Base-by-base conservation (phyloP, 768 basidiomycete genomes). In the Lactarius hengduanensis region DNA sequence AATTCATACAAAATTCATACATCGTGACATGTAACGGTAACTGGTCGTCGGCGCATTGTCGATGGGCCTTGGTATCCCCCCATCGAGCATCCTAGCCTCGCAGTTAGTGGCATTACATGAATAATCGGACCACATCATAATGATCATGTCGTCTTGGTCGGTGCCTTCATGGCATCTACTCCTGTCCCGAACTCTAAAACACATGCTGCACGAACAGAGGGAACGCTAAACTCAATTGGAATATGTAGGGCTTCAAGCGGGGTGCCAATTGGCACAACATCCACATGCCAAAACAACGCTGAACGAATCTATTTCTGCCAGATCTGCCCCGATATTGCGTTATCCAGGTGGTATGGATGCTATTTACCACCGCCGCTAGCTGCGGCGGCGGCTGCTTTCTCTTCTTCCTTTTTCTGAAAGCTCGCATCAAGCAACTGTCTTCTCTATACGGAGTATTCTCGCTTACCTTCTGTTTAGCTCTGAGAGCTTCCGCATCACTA, bases 401-500 rank as follows among this genome's bases (percentile, higher is more conserved):
- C 73, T 67, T 74, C 75, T 58, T 75, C 76, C 58, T 75, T 76
- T 71, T 75, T 77, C 69, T 76, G 72, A 71, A 45, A 13, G n/a
- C 15, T 10, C 15, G 20, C n/a, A 57, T 66, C 50, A 63, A 28
- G 28, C 32, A 18, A 26, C 16, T 22, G 28, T 34, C 41, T n/a
- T 16, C 18, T 16, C 13, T 26, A 22, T 3, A 15, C n/a, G 36
- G 15, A 4, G n/a, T 4, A 15, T 54, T 32, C 20, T 45, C 50
- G 50, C 80, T 50, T 77, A 87, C 91, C 87, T 88, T 90, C 75
- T 92, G 91, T 75, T 93, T 93, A 67, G 86, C 85, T 64, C 88
- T 83, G 66, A 93, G 75, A 55, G 84, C 83, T 71, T 88, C 88
- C 53, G 91, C 90, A 76, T 93, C 90, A 65, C 91, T 93, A 73